These are phyloP conservation scores for Neonectria sp. DNA, from an alignment of 2,329 filamentous ascomycete species.

Conservation along the genomic window DNA sequence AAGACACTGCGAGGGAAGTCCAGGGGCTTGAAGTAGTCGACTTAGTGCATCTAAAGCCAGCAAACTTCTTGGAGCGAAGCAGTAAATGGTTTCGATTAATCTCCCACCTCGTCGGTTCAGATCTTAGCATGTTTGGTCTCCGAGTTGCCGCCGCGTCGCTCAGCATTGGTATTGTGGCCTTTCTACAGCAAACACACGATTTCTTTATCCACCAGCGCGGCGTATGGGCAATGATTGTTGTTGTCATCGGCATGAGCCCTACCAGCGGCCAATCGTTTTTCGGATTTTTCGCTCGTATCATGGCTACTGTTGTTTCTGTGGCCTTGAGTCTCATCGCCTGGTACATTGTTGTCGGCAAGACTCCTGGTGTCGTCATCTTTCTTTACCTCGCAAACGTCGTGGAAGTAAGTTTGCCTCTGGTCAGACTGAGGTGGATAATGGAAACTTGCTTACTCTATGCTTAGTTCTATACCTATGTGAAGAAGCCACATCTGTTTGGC, in stretches of 20 bases:
- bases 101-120: conserved; percentile 25
- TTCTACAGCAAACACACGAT: conserved; percentile 24
- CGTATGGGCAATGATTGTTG: conserved; percentile 32
- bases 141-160: conserved; percentile 29
- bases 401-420: conserved; percentile 13
- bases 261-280: conserved; percentile 31
- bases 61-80: conserved; percentile 22
- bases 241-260: conserved; percentile 33
- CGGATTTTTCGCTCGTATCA: conserved; percentile 28
- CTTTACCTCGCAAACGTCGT: conserved; percentile 28
- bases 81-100: conserved; percentile 21
- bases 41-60: conserved; percentile 27
- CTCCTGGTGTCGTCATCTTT: conserved; percentile 28
- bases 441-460: not conserved
- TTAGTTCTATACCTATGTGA: conserved; percentile 31
- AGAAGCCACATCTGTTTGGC: conserved; percentile 31
- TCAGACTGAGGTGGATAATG: not conserved
- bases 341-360: conserved; percentile 29
- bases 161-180: conserved; percentile 29
- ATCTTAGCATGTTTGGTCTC: conserved; percentile 30
- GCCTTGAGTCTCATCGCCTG: conserved; percentile 22
- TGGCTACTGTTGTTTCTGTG: conserved; percentile 23
- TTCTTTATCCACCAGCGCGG: conserved; percentile 30
- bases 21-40: conserved; percentile 26
- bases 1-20: not conserved